These are phyloP conservation scores for Bassia scoparia DNA, from an alignment of 148 eudicot genomes.

Conservation along the genomic window DNA sequence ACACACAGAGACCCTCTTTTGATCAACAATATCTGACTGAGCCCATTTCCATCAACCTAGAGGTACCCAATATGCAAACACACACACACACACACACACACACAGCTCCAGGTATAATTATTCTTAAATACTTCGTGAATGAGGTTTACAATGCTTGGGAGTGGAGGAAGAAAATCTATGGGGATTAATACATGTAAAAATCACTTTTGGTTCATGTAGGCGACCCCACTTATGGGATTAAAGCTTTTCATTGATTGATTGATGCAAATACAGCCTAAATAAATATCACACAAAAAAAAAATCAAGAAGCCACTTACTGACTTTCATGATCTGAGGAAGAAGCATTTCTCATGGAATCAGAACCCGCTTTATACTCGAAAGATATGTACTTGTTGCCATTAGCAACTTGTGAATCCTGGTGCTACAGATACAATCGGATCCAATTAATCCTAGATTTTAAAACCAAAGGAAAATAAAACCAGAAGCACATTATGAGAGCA, in stretches of 20 bases:
- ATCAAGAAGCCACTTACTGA: constrained; percentile 73
- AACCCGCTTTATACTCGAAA: constrained; percentile 84
- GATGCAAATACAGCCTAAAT: constrained; percentile 1
- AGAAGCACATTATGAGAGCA: neutral
- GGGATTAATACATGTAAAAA: too few species aligned
- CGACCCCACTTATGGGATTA: too few species aligned
- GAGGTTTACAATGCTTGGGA: too few species aligned
- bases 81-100: too few species aligned
- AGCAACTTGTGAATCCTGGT: constrained; percentile 77
- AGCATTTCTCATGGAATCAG: constrained; percentile 68
- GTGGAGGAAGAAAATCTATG: too few species aligned
- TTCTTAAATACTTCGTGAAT: too few species aligned
- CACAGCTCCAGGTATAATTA: too few species aligned
- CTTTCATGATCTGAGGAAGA: constrained; percentile 97
- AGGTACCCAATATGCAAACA: neutral
- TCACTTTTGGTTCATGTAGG: too few species aligned
- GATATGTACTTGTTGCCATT: constrained; percentile 81
- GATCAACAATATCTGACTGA: neutral
- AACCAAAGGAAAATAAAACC: neutral
- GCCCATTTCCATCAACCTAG: neutral
- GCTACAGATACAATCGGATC: constrained; percentile 45
- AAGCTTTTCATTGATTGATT: too few species aligned
- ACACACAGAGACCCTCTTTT: rapidly evolving
- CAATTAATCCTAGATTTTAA: constrained; percentile 9
- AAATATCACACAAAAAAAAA: neutral